Evolutionary conservation across 2,329 filamentous ascomycete genomes (phyloP), one percentile per base, ranked within the genome.

Genomic region (Colletotrichum orbiculare): DNA sequence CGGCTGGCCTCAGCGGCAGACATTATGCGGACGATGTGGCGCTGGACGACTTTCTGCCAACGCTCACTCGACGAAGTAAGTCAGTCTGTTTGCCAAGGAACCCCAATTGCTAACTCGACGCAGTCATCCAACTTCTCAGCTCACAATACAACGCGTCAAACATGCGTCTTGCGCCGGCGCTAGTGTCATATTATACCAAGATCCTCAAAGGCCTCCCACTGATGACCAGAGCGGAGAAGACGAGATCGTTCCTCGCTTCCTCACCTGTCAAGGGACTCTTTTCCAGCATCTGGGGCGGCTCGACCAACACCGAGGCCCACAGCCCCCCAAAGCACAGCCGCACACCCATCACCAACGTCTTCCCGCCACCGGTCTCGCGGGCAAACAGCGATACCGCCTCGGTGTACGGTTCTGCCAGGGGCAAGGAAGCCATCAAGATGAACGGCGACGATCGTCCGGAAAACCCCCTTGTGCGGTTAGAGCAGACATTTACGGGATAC

Each of bases 401-500:
- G 34, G 79, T 89, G 53, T 82, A 85, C 62, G 84, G 85, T 55
- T 86, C 87, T 25, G 79, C 82, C 67, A 82, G 78, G 69, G 84
- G 81, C 73, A 83, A 77, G 70, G 82, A 78, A 65, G 77, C 76
- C 7, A 75, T 79, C 54, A 78, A 79, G 39, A 69, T 78, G 25
- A 80, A 74, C 33, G 69, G 74, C 67, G 85, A 87, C n/a, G 84
- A 86, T n/a, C 79, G 77, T 60, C 85, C 85, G 1, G 83, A 89
- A 63, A 91, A 90, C 74, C 89, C 90, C 0, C 80, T 95, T 3
- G 84, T 90, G 50, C 88, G 89, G 54, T 80, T 97, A 2, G 94
- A 97, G 76, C 91, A 96, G 71, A 94, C 92, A 0, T 91, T 97
- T 69, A 90, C 90, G 0, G 91, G 92, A 17, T 96, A 96, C 71